Conservation (phyloP, 352 stramenopile species). For the Pythium sp. region DNA sequence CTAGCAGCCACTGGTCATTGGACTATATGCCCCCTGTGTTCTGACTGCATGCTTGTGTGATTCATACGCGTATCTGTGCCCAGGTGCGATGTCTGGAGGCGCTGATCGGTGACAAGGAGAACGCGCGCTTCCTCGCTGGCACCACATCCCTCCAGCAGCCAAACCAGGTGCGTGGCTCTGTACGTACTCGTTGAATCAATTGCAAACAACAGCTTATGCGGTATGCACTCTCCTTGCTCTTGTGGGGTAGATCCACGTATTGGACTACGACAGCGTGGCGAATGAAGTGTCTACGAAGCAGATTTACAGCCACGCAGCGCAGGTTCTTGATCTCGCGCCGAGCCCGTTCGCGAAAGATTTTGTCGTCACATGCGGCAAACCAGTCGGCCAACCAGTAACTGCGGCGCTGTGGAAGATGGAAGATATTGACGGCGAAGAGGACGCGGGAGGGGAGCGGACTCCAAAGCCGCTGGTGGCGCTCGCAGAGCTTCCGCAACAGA, state of each 20-base stretch:
- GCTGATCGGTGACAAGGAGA: constrained; percentile 58
- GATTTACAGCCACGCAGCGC: constrained; percentile 41
- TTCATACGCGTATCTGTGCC: neutral
- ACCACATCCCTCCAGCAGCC: constrained; percentile 57
- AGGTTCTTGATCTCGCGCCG: constrained; percentile 49
- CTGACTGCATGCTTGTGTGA: neutral
- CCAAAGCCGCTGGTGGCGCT: constrained; percentile 34
- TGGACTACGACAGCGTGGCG: constrained; percentile 47
- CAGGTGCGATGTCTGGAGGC: constrained; percentile 71
- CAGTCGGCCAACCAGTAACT: constrained; percentile 26
- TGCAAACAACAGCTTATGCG: no score
- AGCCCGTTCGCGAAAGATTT: constrained; percentile 48
- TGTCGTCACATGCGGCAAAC: constrained; percentile 55
- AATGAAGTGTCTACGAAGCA: constrained; percentile 38
- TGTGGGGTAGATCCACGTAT: constrained; percentile 41
- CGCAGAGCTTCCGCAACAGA: constrained; percentile 37
- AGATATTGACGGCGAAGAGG: constrained; percentile 15
- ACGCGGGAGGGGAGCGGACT: constrained; percentile 11
- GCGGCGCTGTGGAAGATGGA: constrained; percentile 56
- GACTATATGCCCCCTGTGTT: neutral
- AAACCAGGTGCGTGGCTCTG: constrained; percentile 44
- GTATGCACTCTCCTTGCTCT: neutral
- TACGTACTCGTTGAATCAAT: constrained; percentile 10
- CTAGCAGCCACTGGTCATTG: neutral
- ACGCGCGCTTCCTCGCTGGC: constrained; percentile 63